These are phyloP conservation scores for Umbelopsis ramanniana DNA, from an alignment of 192 early-diverging fungal species.

Conservation along the genomic window DNA sequence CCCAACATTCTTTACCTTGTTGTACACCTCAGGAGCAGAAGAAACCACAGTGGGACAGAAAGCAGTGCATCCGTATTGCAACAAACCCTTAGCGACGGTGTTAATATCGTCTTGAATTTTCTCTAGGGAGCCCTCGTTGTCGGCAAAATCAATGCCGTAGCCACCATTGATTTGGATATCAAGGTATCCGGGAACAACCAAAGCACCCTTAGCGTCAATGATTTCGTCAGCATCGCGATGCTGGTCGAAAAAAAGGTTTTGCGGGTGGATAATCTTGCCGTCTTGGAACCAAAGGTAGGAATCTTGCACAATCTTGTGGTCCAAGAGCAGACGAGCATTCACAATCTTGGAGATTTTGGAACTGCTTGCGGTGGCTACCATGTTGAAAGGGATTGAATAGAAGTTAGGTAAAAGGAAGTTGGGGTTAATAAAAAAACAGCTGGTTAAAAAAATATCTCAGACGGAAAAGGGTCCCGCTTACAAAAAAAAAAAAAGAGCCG, in stretches of 20 bases:
- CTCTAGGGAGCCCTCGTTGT: slow-evolving; percentile 53
- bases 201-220: slow-evolving; percentile 72
- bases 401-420: neutral
- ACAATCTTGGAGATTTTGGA: slow-evolving; percentile 69
- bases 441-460: neutral
- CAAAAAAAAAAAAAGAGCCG: slow-evolving; percentile 4
- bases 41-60: slow-evolving; percentile 84
- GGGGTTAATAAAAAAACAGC: neutral
- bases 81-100: slow-evolving; percentile 72
- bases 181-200: slow-evolving; percentile 81
- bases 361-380: neutral
- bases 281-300: slow-evolving; percentile 73
- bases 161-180: slow-evolving; percentile 86
- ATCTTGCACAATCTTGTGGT: slow-evolving; percentile 76
- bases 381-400: neutral
- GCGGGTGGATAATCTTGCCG: slow-evolving; percentile 80
- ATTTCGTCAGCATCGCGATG: slow-evolving; percentile 66
- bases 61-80: slow-evolving; percentile 79
- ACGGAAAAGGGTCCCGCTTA: neutral
- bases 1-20: too few relatives aligned
- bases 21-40: slow-evolving; percentile 73
- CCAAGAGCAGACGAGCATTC: slow-evolving; percentile 76
- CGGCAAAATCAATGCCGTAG: slow-evolving; percentile 80
- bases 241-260: slow-evolving; percentile 69
- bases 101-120: slow-evolving; percentile 64